Evolutionary conservation across 257 asterid genomes (phyloP), one percentile per base, ranked within the genome.

Genomic region (Echites panduratus): DNA sequence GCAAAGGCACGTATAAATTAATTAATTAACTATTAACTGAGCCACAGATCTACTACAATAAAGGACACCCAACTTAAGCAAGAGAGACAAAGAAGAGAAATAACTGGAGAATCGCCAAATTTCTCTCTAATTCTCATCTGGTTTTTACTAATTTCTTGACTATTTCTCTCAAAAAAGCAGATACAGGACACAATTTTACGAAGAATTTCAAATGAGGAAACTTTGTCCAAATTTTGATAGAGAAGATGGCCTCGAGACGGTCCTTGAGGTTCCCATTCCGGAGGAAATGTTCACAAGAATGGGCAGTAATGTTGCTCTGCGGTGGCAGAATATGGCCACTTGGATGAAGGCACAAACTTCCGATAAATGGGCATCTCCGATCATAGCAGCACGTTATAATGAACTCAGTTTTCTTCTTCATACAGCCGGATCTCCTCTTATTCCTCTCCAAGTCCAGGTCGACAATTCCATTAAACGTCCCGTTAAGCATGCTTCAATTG

Each of bases 251-350:
- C 68, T 93, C 66, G 97, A 93, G 85, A 93, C 96, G 9, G 89
- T 93, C 65, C 82, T 93, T 54, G 98, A 93, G 87, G 96, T 89
- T 10, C 97, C 98, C 22, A 82, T 93, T 20, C 97, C 97, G 26
- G 98, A 93, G 83, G 97, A 93, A 81, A 89, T 93, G 95, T 93
- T 93, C 74, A 45, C 84, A 13, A 84, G 85, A 14, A 77, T 91
- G 78, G 97, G 98, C 0, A 88, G 71, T 48, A 89, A 81, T 69
- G 84, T 83, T 41, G 94, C 96, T 2, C 70, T 88, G 69, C 78
- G 98, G n/a, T 93, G 97, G 96, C 97, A 91, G 83, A 88, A 87
- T 40, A 89, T 93, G 98, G 81, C 97, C 5, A 86, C 96, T 14
- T 93, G 97, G 98, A 91, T 91, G 97, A 89, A 87, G 75, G 97